These are phyloP conservation scores for Penicillium sp. DNA, from an alignment of 2,329 filamentous ascomycete species.

Conservation along the genomic window DNA sequence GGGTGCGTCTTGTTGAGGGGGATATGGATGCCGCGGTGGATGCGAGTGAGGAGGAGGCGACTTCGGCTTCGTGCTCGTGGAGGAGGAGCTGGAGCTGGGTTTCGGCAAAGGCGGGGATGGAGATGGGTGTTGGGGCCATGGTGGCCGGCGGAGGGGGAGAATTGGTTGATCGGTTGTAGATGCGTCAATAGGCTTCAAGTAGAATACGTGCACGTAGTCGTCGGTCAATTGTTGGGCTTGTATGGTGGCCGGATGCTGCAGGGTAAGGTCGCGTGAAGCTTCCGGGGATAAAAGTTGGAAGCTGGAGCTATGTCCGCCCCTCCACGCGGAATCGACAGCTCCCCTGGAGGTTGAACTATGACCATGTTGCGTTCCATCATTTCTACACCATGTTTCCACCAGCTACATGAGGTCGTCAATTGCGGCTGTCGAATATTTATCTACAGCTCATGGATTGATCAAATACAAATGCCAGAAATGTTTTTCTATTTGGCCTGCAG, in stretches of 20 bases:
- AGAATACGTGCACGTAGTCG: no score
- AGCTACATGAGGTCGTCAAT: no score
- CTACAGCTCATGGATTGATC: no score
- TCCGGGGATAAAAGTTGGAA: conserved; percentile 17
- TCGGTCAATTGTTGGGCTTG: background rate
- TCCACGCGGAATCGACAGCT: no score
- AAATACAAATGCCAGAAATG: no score
- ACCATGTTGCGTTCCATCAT: no score
- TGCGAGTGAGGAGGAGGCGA: conserved; percentile 46
- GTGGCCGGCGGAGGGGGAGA: background rate
- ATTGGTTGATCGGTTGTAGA: background rate
- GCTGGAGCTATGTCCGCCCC: conserved; percentile 18
- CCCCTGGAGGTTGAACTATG: no score
- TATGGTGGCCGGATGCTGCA: background rate
- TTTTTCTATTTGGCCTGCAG: no score
- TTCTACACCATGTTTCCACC: no score
- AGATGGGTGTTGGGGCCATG: conserved; percentile 30
- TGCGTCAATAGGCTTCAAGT: no score
- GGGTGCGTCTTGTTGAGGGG: conserved; percentile 45
- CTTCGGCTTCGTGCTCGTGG: conserved; percentile 49
- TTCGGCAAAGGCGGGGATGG: conserved; percentile 46
- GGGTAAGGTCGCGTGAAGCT: conserved; percentile 5
- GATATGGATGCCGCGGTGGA: conserved; percentile 44
- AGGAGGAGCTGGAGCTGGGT: conserved; percentile 45
- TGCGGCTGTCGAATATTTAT: no score